Conservation (phyloP, 2,329 filamentous ascomycete species). For the Lachnellula suecica region DNA sequence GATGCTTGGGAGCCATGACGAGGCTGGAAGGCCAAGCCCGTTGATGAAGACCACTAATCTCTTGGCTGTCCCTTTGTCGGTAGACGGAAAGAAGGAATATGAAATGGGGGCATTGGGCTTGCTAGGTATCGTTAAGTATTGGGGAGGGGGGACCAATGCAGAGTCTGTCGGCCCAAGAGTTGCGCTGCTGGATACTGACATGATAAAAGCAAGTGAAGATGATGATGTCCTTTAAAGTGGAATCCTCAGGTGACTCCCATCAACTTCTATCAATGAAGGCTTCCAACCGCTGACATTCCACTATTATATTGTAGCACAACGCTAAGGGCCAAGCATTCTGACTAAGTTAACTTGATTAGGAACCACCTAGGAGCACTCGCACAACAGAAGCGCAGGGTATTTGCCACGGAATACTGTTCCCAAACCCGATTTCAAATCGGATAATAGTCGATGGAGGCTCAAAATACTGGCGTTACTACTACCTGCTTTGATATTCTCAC, state of each 20-base stretch:
- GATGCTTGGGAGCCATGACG: slow-evolving; percentile 29
- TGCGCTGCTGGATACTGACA: neutral
- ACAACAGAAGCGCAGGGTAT: too few species aligned
- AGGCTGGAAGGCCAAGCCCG: slow-evolving; percentile 31
- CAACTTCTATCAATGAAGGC: too few species aligned
- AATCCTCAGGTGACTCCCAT: too few species aligned
- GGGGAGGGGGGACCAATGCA: slow-evolving; percentile 1
- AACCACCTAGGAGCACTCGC: too few species aligned
- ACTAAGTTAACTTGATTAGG: too few species aligned
- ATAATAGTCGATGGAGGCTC: neutral
- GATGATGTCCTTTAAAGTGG: too few species aligned
- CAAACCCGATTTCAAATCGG: too few species aligned
- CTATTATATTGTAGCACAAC: too few species aligned
- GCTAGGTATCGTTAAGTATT: slow-evolving; percentile 25
- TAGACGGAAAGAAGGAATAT: slow-evolving; percentile 29
- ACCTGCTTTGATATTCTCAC: neutral
- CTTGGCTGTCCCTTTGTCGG: slow-evolving; percentile 9
- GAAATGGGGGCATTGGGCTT: slow-evolving; percentile 33
- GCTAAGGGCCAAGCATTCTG: too few species aligned
- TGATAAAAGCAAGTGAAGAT: neutral
- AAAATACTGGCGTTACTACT: neutral
- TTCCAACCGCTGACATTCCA: too few species aligned
- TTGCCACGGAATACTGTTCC: too few species aligned
- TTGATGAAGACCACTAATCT: slow-evolving; percentile 33
- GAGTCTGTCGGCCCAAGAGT: neutral